Conservation (phyloP, 805 yeast species). For the Yarrowia yakushimensis region DNA sequence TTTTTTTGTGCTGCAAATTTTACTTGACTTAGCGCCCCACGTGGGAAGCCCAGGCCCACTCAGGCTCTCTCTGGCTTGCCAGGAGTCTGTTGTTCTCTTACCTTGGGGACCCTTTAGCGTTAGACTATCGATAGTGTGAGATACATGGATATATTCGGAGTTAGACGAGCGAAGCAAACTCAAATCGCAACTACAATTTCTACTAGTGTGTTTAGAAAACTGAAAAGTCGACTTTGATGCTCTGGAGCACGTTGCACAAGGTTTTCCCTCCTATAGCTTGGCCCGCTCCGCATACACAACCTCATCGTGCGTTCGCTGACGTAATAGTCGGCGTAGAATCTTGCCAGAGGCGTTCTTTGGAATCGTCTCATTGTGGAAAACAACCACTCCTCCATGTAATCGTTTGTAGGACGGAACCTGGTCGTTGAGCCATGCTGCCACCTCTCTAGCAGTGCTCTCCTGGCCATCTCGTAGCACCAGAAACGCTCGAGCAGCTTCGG, state of each 20-base stretch:
- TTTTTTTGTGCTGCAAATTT: not conserved
- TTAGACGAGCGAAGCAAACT: not conserved
- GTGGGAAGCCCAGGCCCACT: not conserved
- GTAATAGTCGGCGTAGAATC: slow-evolving; percentile 84
- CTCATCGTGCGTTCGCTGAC: slow-evolving; percentile 46
- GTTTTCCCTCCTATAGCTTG: not conserved
- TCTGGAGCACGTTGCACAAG: not conserved
- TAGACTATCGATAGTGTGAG: not conserved
- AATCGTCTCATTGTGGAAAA: slow-evolving; percentile 61
- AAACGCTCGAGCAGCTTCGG: slow-evolving; percentile 50
- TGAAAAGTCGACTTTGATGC: not conserved
- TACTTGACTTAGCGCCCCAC: not conserved
- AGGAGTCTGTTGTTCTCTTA: too few species aligned
- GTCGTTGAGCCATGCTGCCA: slow-evolving; percentile 39
- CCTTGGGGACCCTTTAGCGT: too few species aligned
- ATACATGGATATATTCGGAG: slow-evolving; percentile 4
- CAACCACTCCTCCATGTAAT: slow-evolving; percentile 51
- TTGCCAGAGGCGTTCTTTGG: slow-evolving; percentile 96
- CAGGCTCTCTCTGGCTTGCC: not conserved
- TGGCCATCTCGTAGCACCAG: slow-evolving; percentile 29
- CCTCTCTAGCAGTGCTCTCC: slow-evolving; percentile 20
- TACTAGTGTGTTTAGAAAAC: not conserved
- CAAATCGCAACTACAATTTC: too few species aligned
- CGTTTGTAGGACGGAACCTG: slow-evolving; percentile 41
- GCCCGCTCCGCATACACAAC: slow-evolving; percentile 27